A percentile compares a stretch with the other conserved stretches of the same genome.
Evolutionary conservation across 768 basidiomycete genomes (phyloP).

Genomic region (Solioccasus polychromus): DNA sequence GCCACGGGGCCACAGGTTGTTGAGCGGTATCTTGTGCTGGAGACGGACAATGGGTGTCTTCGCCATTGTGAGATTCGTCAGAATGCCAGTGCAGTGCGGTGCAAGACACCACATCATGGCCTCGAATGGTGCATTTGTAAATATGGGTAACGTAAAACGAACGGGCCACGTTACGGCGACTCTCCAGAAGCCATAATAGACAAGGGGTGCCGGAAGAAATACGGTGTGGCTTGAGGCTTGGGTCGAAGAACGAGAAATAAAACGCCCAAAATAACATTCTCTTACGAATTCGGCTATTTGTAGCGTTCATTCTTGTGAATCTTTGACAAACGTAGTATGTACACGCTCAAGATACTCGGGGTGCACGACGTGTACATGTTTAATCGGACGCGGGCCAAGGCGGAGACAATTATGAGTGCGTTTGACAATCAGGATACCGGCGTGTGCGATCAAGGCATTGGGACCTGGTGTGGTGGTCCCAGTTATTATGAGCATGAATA

Average conservation of each 20-base stretch:
- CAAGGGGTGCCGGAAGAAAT: conserved; percentile 76
- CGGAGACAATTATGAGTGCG: too few relatives aligned
- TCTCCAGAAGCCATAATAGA: conserved; percentile 78
- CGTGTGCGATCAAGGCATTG: too few relatives aligned
- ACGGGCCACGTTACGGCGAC: too few relatives aligned
- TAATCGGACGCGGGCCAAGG: too few relatives aligned
- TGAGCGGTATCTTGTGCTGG: conserved; percentile 59
- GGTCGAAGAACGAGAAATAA: conserved; percentile 75
- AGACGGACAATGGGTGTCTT: conserved; percentile 76
- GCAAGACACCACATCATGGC: conserved; percentile 69
- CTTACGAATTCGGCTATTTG: too few relatives aligned
- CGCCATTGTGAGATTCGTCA: conserved; percentile 69
- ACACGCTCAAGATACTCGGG: too few relatives aligned
- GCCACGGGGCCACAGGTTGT: conserved; percentile 62
- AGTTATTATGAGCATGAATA: too few relatives aligned
- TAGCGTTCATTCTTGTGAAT: too few relatives aligned
- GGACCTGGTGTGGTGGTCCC: too few relatives aligned
- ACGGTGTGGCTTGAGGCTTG: conserved; percentile 59
- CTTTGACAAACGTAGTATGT: too few relatives aligned
- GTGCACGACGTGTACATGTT: too few relatives aligned
- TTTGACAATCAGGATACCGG: too few relatives aligned
- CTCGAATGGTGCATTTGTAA: conserved; percentile 67
- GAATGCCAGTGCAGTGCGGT: conserved; percentile 76
- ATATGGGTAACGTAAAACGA: conserved; percentile 71
- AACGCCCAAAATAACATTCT: conserved; percentile 58